These are phyloP conservation scores for Fusarium xylarioides DNA, from an alignment of 2,329 filamentous ascomycete genomes.

Conservation along the genomic window DNA sequence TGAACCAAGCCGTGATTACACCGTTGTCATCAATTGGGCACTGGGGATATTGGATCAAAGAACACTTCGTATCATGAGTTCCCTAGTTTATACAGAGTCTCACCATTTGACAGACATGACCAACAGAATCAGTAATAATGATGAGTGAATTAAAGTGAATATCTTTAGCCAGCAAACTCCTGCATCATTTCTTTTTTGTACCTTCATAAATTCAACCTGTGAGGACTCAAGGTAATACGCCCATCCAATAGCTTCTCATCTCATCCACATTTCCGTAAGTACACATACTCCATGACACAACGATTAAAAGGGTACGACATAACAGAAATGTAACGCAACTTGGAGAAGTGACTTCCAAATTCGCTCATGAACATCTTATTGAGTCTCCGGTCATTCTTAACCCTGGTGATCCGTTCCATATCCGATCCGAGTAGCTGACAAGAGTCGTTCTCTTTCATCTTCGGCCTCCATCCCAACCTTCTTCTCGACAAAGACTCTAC, in stretches of 20 bases:
- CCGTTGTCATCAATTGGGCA: too few species aligned
- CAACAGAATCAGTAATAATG: background rate
- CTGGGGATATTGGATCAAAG: accelerated
- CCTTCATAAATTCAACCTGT: background rate
- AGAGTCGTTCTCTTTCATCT: conserved; percentile 21
- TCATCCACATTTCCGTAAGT: too few species aligned
- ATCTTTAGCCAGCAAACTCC: background rate
- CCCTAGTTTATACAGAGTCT: background rate
- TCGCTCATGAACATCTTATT: accelerated
- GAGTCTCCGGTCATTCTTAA: background rate
- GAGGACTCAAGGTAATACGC: background rate
- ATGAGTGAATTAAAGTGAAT: background rate
- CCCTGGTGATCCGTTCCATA: conserved; percentile 11
- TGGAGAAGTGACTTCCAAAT: accelerated
- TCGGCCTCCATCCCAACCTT: conserved; percentile 23
- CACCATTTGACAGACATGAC: too few species aligned
- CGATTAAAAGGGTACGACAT: background rate
- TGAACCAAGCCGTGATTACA: background rate
- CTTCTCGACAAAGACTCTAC: conserved; percentile 22
- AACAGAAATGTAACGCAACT: too few species aligned
- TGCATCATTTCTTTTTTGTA: background rate
- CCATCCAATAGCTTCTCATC: background rate
- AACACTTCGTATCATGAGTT: accelerated
- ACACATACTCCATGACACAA: too few species aligned
- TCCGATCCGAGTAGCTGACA: conserved; percentile 4